phyloP scores from a whole-genome alignment of 225 moss, liverwort and hornwort genomes.

The Asterella californica region DNA sequence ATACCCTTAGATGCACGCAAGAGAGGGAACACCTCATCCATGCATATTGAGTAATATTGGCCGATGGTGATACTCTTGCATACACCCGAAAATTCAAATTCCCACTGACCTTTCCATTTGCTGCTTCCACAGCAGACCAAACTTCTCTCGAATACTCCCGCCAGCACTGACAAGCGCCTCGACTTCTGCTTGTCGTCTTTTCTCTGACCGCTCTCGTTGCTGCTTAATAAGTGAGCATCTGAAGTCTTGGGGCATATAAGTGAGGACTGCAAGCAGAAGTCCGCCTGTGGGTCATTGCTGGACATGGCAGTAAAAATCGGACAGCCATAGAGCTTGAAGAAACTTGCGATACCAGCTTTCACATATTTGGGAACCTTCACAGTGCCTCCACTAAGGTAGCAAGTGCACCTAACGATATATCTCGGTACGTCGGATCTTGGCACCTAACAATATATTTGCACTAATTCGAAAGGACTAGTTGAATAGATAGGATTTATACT shows the following conservation, averaged over 20 bases:
- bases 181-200: conserved; percentile 72
- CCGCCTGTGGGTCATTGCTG: background rate
- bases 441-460: too few relatives aligned
- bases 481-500: too few relatives aligned
- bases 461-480: too few relatives aligned
- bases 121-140: conserved; percentile 87
- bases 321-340: background rate
- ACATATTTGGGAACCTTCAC: background rate
- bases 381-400: background rate
- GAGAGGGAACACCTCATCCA: too few relatives aligned
- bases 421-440: too few relatives aligned
- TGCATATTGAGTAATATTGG: too few relatives aligned
- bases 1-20: too few relatives aligned
- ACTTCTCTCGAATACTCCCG: conserved; percentile 83
- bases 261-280: conserved; percentile 63
- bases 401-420: too few relatives aligned
- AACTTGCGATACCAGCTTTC: background rate
- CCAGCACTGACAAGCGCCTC: conserved; percentile 64
- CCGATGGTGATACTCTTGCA: too few relatives aligned
- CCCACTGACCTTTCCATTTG: conserved; percentile 92
- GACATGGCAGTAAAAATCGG: too few relatives aligned
- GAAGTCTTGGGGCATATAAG: conserved; percentile 99
- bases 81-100: too few relatives aligned
- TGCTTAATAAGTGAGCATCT: conserved; percentile 72
- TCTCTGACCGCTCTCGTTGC: conserved; percentile 94